Evolutionary conservation across 2,329 filamentous ascomycete species (phyloP), one percentile per base, ranked within the genome.

Genomic region (Microsporum canis): DNA sequence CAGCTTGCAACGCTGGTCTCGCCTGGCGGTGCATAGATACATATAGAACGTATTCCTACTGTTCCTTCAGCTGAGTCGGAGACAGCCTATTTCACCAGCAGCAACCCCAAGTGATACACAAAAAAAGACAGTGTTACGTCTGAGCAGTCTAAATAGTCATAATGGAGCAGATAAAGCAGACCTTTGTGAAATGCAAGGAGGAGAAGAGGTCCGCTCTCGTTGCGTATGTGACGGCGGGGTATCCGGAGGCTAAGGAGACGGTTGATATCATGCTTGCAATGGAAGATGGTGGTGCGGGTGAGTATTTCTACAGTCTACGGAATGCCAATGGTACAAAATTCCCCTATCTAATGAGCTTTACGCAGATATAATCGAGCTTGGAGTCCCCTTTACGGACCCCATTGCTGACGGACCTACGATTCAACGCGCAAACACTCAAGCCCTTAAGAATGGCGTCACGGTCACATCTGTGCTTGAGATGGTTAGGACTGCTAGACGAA

Each of bases 341-440:
- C 3, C n/a, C 0, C n/a, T 10, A 17, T 12, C 47, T 47, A 38
- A 41, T 23, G n/a, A 12, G n/a, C 33, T 27, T 51, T 31, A 33
- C 39, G 31, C 33, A 90, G 94, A 99, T 75, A 80, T 99, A 63
- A 95, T 99, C 70, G 94, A 99, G 76, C 85, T 99, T 67, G 94
- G 92, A 65, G 86, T 96, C 61, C 94, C 94, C 59, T 99, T 99
- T 78, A 96, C 92, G 70, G 94, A 99, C 74, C 94, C 94, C 62
- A 97, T 97, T 75, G 94, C 92, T 68, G 94, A 99, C 76, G 94
- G 94, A 33, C 94, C 94, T 39, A 96, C 91, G 3, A 97, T 99
- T 67, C 94, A 99, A 78, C 94, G 86, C 65, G 85, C 94, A 66
- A 99, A 99, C 77, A 96, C 90, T 45, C 85, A 86, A 78, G 91